These are phyloP conservation scores for Fusarium sp. DNA, from an alignment of 2,329 filamentous ascomycete species.

Conservation along the genomic window DNA sequence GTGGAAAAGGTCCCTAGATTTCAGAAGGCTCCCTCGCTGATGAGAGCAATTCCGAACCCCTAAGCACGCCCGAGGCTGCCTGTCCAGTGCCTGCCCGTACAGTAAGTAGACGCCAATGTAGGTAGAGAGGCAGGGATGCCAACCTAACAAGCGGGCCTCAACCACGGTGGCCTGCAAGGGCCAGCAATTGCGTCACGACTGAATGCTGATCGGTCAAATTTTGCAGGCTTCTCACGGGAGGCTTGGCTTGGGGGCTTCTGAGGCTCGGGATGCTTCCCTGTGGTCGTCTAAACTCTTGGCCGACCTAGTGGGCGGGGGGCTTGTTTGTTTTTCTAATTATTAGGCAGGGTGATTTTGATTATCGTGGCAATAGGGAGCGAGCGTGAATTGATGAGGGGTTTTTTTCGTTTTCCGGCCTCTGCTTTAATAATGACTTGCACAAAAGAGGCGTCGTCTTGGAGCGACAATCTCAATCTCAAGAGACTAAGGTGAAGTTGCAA, in stretches of 20 bases:
- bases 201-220: conserved; percentile 46
- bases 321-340: conserved; percentile 36
- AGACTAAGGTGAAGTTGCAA: conserved; percentile 1
- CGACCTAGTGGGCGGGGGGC: conserved; percentile 24
- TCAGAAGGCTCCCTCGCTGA: conserved; percentile 20
- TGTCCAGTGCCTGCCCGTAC: background rate
- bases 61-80: conserved; percentile 19
- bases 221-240: conserved; percentile 41
- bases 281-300: conserved; percentile 37
- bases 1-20: conserved; percentile 17
- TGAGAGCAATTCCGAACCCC: conserved; percentile 12
- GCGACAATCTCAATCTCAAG: conserved; percentile 30
- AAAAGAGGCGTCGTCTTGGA: background rate
- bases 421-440: background rate
- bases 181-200: conserved; percentile 49
- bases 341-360: conserved; percentile 26
- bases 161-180: conserved; percentile 40
- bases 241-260: conserved; percentile 28
- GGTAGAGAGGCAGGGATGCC: conserved; percentile 8
- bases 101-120: too few species aligned
- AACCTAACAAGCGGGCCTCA: conserved; percentile 29
- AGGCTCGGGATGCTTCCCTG: conserved; percentile 38
- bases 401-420: background rate
- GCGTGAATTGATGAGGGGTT: conserved; percentile 16
- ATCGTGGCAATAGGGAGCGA: background rate